Evolutionary conservation across 1,139 yeast genomes (phyloP).

Genomic region (Blastobotrys elegans): DNA sequence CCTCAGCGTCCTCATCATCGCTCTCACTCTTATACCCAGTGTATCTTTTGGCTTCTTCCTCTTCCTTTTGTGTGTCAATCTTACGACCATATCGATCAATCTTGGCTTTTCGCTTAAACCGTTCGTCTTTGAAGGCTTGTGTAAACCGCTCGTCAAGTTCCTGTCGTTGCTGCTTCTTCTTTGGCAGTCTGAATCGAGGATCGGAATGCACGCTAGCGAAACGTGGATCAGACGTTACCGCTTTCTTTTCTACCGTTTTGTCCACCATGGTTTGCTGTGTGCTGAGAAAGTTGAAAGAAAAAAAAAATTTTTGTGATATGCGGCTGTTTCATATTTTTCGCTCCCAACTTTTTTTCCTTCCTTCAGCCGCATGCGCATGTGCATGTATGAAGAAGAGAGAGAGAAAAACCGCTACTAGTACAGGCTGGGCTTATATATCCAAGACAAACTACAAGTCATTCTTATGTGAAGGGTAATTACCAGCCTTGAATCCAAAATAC

Average conservation of each 20-base stretch:
- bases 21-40: conserved; percentile 40
- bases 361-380: no score
- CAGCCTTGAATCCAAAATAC: conserved; percentile 42
- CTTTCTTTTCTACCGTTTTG: conserved; percentile 19
- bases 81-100: conserved; percentile 87
- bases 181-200: conserved; percentile 81
- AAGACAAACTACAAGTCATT: background rate
- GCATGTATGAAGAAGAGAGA: background rate
- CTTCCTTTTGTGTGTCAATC: conserved; percentile 42
- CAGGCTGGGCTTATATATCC: background rate
- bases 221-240: conserved; percentile 61
- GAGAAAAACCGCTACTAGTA: background rate
- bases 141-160: conserved; percentile 85
- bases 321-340: background rate
- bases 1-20: conserved; percentile 22
- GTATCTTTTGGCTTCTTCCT: conserved; percentile 56
- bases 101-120: conserved; percentile 53
- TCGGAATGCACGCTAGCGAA: conserved; percentile 78
- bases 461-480: conserved; percentile 16
- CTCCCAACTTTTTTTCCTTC: background rate
- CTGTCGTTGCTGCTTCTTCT: conserved; percentile 62
- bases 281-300: background rate
- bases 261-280: background rate
- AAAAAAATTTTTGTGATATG: conserved; percentile 1
- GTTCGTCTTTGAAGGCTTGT: conserved; percentile 54